A percentile compares a stretch with the other conserved stretches of the same genome.
Evolutionary conservation across 1,284 basidiomycete species (phyloP).

Genomic region (Microbotryomycetes sp.): DNA sequence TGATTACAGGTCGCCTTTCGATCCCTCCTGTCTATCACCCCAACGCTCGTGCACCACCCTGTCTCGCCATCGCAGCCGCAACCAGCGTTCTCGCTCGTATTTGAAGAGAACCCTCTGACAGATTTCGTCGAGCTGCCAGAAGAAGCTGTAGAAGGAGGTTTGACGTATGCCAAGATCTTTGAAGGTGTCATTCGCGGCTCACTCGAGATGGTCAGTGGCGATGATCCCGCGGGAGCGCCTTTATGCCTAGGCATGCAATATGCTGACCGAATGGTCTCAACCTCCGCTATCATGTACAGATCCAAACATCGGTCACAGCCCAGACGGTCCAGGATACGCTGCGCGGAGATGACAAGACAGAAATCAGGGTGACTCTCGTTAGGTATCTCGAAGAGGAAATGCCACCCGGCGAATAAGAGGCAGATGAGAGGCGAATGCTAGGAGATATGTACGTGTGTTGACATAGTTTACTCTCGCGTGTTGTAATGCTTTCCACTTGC

Average conservation of each 20-base stretch:
- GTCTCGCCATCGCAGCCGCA: conserved; percentile 46
- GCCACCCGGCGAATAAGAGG: too few species aligned
- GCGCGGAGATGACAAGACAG: conserved; percentile 87
- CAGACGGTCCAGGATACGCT: conserved; percentile 84
- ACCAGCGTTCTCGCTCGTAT: conserved; percentile 64
- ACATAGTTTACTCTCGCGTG: too few species aligned
- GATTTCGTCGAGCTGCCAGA: conserved; percentile 97
- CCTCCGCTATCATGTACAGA: too few species aligned
- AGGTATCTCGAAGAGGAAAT: conserved; percentile 89
- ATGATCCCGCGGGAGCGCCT: conserved; percentile 2
- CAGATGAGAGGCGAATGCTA: conserved; percentile 14
- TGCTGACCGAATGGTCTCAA: too few species aligned
- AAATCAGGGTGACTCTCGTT: conserved; percentile 81
- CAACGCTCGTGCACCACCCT: conserved; percentile 62
- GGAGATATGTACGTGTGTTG: neutral
- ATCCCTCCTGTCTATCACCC: conserved; percentile 90
- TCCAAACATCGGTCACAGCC: conserved; percentile 92
- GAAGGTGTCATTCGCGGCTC: conserved; percentile 90
- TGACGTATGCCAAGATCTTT: conserved; percentile 95
- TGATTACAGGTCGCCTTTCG: conserved; percentile 94
- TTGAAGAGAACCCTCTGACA: conserved; percentile 93
- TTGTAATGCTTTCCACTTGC: too few species aligned
- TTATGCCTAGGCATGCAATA: too few species aligned
- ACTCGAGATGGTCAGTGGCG: conserved; percentile 79
- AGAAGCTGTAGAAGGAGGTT: conserved; percentile 75